A percentile compares a stretch with the other conserved stretches of the same genome.
Conservation (phyloP, 176 grass and related monocot genomes). For the Oryza meridionalis region DNA sequence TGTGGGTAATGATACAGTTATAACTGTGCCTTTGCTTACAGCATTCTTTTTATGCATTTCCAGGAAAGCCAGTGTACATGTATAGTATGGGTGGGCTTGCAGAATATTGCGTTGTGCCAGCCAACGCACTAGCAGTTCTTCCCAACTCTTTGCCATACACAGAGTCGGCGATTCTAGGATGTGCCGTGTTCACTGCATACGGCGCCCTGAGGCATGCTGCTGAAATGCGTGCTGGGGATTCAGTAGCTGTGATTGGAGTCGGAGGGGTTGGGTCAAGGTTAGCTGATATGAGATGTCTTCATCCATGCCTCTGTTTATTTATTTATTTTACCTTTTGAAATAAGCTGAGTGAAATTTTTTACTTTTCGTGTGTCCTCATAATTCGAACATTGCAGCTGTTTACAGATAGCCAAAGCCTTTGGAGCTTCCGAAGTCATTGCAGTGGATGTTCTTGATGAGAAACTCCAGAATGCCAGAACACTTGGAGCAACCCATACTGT, state of each 20-base stretch:
- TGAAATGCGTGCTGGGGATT: slow-evolving; percentile 87
- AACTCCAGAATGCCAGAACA: slow-evolving; percentile 81
- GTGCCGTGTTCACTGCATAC: slow-evolving; percentile 95
- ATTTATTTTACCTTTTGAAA: background rate
- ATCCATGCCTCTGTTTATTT: background rate
- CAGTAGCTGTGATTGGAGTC: slow-evolving; percentile 96
- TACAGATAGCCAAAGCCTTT: slow-evolving; percentile 98
- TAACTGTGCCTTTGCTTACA: slow-evolving; percentile 23
- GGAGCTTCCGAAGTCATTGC: slow-evolving; percentile 94
- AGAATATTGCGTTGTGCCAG: slow-evolving; percentile 93
- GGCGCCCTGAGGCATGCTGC: slow-evolving; percentile 95
- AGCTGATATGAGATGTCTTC: slow-evolving; percentile 31
- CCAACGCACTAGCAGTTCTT: slow-evolving; percentile 84
- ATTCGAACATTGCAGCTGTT: slow-evolving; percentile 62
- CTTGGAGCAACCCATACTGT: slow-evolving; percentile 90
- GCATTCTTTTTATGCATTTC: slow-evolving; percentile 14
- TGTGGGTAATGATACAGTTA: background rate
- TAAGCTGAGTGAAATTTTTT: background rate
- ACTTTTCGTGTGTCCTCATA: background rate
- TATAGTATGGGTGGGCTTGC: slow-evolving; percentile 98
- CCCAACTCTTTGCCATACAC: slow-evolving; percentile 78
- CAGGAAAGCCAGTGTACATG: slow-evolving; percentile 96
- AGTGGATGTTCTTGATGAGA: slow-evolving; percentile 91
- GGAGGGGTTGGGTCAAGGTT: slow-evolving; percentile 98
- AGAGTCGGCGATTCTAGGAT: slow-evolving; percentile 93